Percentiles rank a stretch among this genome's conserved stretches.
Evolutionary conservation across 192 early-diverging fungal genomes (phyloP).

Genomic region (Podila epicladia): DNA sequence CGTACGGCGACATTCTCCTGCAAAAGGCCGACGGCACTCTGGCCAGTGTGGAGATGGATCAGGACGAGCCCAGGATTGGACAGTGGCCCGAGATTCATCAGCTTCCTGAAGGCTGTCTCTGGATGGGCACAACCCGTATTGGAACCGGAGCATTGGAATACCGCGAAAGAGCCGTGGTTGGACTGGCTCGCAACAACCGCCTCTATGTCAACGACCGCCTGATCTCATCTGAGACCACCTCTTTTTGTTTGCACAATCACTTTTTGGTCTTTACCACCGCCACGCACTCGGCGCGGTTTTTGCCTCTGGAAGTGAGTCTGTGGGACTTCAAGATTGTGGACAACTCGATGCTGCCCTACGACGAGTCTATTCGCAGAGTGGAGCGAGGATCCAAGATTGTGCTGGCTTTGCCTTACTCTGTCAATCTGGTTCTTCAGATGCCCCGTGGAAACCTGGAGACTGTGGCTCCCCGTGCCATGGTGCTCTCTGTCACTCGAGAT

Average conservation of each 20-base stretch:
- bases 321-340: slow-evolving; percentile 57
- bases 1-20: slow-evolving; percentile 38
- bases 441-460: slow-evolving; percentile 98
- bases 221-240: slow-evolving; percentile 83
- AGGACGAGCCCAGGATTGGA: slow-evolving; percentile 25
- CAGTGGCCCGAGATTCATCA: slow-evolving; percentile 28
- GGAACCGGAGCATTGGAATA: slow-evolving; percentile 49
- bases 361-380: slow-evolving; percentile 79
- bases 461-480: slow-evolving; percentile 88
- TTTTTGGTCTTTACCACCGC: slow-evolving; percentile 90
- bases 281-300: slow-evolving; percentile 80
- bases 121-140: slow-evolving; percentile 45
- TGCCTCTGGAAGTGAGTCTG: slow-evolving; percentile 54
- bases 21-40: slow-evolving; percentile 38
- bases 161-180: slow-evolving; percentile 67
- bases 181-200: slow-evolving; percentile 80
- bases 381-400: slow-evolving; percentile 94
- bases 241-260: slow-evolving; percentile 84
- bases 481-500: slow-evolving; percentile 76
- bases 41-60: slow-evolving; percentile 16
- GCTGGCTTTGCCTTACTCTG: slow-evolving; percentile 72
- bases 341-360: slow-evolving; percentile 58
- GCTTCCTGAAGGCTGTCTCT: slow-evolving; percentile 53
- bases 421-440: slow-evolving; percentile 88
- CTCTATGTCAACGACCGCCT: slow-evolving; percentile 81